These are phyloP conservation scores for Cenchrus americanus DNA, from an alignment of 176 grass and related monocot genomes.

Conservation along the genomic window DNA sequence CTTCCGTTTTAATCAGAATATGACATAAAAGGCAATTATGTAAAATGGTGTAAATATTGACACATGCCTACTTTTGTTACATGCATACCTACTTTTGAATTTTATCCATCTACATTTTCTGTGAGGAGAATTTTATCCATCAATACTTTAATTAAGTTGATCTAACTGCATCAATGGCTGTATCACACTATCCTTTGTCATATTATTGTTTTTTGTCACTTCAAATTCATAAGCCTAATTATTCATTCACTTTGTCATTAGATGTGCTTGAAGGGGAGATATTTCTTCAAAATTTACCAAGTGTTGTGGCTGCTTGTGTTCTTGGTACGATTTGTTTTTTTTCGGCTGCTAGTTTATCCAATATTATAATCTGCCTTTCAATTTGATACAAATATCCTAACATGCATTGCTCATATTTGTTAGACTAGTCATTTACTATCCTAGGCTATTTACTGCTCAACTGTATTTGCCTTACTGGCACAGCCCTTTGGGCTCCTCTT, in stretches of 20 bases:
- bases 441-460: too few relatives aligned
- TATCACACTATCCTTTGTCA: background rate
- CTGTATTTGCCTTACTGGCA: too few relatives aligned
- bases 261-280: conserved; percentile 98
- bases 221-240: conserved; percentile 39
- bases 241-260: conserved; percentile 38
- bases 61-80: conserved; percentile 16
- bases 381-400: conserved; percentile 23
- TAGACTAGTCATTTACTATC: too few relatives aligned
- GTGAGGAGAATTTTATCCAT: background rate
- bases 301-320: conserved; percentile 79
- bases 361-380: conserved; percentile 12
- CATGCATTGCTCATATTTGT: background rate
- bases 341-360: conserved; percentile 4
- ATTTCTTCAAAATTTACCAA: conserved; percentile 99
- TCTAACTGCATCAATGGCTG: background rate
- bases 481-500: too few relatives aligned
- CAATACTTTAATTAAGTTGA: conserved; percentile 1
- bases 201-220: background rate
- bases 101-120: conserved; percentile 3
- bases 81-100: conserved; percentile 25
- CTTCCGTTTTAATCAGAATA: background rate
- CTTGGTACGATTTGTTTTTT: conserved; percentile 64
- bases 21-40: background rate
- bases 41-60: conserved; percentile 7